Conservation (phyloP, 2,329 filamentous ascomycete genomes). For the Myriosclerotinia scirpicola region DNA sequence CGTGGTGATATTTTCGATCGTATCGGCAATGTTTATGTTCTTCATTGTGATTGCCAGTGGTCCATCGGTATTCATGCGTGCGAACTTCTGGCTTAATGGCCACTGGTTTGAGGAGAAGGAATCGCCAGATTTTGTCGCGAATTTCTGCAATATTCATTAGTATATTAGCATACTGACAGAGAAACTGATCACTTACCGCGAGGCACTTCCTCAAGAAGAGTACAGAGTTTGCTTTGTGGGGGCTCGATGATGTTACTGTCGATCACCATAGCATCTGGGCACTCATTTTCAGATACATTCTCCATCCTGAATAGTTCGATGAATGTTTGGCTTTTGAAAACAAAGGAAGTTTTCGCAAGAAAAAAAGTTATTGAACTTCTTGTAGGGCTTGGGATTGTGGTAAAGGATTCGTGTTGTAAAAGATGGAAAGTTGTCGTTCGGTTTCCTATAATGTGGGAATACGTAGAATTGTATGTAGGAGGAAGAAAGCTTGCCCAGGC, state of each 20-base stretch:
- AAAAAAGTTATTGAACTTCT: no score
- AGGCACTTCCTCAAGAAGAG: not conserved
- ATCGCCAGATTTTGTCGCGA: not conserved
- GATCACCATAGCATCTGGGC: slow-evolving; percentile 38
- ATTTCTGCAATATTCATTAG: not conserved
- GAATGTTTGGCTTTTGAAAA: no score
- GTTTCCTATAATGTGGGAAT: no score
- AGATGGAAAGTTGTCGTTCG: no score
- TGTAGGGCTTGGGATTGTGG: no score
- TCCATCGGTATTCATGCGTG: not conserved
- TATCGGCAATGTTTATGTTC: not conserved
- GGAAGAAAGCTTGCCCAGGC: no score
- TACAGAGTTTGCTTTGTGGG: not conserved
- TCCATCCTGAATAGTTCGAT: no score
- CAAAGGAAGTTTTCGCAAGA: no score
- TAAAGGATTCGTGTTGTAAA: no score
- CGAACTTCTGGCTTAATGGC: not conserved
- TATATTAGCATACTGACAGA: not conserved
- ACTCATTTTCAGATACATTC: no score
- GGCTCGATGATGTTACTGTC: not conserved
- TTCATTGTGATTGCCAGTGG: not conserved
- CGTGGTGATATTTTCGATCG: not conserved
- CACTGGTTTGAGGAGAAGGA: not conserved
- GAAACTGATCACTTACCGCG: not conserved
- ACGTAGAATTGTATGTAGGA: no score